Percentiles rank a stretch among this genome's conserved stretches.
These are phyloP conservation scores for Debaryomyces robertsiae DNA, from an alignment of 1,139 yeast species.

Conservation along the genomic window DNA sequence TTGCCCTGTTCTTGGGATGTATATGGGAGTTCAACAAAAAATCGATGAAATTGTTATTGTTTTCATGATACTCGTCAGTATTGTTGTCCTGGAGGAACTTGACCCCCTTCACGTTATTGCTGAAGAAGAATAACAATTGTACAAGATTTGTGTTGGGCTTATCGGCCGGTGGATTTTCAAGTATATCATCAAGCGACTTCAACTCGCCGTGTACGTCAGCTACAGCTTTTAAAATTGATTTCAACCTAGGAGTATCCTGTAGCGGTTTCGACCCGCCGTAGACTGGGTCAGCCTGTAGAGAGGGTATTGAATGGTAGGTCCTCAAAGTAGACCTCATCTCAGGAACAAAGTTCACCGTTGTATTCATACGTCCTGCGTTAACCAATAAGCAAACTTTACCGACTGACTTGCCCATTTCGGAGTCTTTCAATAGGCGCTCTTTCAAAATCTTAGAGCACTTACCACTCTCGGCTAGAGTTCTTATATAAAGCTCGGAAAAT, in stretches of 20 bases:
- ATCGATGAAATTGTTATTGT: constrained; percentile 55
- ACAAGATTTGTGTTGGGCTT: constrained; percentile 62
- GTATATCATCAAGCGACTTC: constrained; percentile 52
- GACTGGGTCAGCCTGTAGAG: constrained; percentile 70
- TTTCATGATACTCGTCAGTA: constrained; percentile 23
- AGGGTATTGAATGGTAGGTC: constrained; percentile 91
- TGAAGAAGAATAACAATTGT: constrained; percentile 72
- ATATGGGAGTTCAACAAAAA: constrained; percentile 58
- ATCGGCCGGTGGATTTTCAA: constrained; percentile 29
- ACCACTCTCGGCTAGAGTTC: constrained; percentile 79
- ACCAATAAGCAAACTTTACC: constrained; percentile 85
- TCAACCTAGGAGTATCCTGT: constrained; percentile 93
- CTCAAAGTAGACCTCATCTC: constrained; percentile 93
- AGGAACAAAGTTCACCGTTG: constrained; percentile 93
- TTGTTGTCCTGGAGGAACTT: constrained; percentile 28
- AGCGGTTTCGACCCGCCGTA: constrained; percentile 64
- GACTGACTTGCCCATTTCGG: constrained; percentile 67
- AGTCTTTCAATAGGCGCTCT: constrained; percentile 69
- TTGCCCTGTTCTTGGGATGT: constrained; percentile 65
- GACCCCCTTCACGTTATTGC: constrained; percentile 61
- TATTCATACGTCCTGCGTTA: constrained; percentile 91
- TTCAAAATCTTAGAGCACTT: constrained; percentile 83
- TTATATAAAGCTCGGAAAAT: constrained; percentile 82
- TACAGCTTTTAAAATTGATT: constrained; percentile 82
- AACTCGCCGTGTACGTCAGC: constrained; percentile 51